Evolutionary conservation across 306 rosid species (phyloP).

Genomic region (Amphicarpaea edgeworthii): DNA sequence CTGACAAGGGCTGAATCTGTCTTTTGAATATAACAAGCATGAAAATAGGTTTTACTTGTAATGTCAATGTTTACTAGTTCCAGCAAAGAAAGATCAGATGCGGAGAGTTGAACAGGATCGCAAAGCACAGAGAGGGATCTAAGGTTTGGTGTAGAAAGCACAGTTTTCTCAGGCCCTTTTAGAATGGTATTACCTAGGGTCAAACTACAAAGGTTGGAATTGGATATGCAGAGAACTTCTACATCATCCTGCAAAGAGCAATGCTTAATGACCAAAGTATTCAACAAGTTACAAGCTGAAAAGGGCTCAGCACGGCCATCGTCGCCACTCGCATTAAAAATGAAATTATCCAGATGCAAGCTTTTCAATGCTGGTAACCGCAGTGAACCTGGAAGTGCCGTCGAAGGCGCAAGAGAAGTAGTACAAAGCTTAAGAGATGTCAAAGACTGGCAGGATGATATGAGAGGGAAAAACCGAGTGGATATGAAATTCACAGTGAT

Average conservation of each 20-base stretch:
- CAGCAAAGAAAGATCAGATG: not conserved
- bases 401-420: too few relatives aligned
- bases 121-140: not conserved
- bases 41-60: not conserved
- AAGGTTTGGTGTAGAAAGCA: not conserved
- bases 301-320: not conserved
- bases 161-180: not conserved
- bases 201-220: not conserved
- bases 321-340: not conserved
- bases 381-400: not conserved
- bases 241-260: not conserved
- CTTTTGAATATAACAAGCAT: not conserved
- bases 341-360: not conserved
- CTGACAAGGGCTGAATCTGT: not conserved
- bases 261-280: not conserved
- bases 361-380: not conserved
- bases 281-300: not conserved
- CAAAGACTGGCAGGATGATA: not conserved
- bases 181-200: not conserved
- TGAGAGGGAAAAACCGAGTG: not conserved
- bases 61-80: not conserved
- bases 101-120: not conserved
- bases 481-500: accelerated
- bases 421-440: not conserved
- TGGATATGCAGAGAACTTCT: not conserved